phyloP scores from a whole-genome alignment of 2,329 filamentous ascomycete genomes.

The Penicillium capsulatum region DNA sequence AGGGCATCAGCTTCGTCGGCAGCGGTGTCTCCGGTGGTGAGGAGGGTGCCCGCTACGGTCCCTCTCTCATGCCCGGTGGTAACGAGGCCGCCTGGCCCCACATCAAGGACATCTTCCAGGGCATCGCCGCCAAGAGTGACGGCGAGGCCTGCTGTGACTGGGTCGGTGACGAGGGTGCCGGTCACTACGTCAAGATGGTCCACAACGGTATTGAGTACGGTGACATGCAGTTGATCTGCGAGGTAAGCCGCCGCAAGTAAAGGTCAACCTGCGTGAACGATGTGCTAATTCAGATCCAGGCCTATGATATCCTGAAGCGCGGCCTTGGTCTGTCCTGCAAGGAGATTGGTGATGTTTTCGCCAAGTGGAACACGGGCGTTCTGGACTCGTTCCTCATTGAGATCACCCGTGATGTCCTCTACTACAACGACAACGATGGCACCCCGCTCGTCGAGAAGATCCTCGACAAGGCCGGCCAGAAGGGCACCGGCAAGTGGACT shows the following conservation, averaged over 20 bases:
- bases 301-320: constrained; percentile 99
- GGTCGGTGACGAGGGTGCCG: constrained; percentile 98
- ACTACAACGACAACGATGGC: constrained; percentile 94
- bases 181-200: constrained; percentile 99
- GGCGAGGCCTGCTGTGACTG: constrained; percentile 98
- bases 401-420: constrained; percentile 97
- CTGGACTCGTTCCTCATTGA: constrained; percentile 99
- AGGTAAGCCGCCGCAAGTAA: constrained; percentile 51
- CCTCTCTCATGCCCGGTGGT: constrained; percentile 97
- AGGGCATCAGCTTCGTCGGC: constrained; percentile 94
- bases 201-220: constrained; percentile 99
- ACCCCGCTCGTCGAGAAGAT: constrained; percentile 96
- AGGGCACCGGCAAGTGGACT: constrained; percentile 99
- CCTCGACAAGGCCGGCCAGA: constrained; percentile 95
- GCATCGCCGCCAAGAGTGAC: constrained; percentile 95
- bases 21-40: constrained; percentile 98
- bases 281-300: constrained; percentile 50
- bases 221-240: constrained; percentile 99
- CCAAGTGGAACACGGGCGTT: constrained; percentile 98
- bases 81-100: constrained; percentile 96
- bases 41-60: constrained; percentile 96
- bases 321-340: constrained; percentile 82
- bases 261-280: not conserved
- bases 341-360: constrained; percentile 93
- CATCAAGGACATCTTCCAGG: constrained; percentile 99